These are phyloP conservation scores for Solanum hybrid DNA, from an alignment of 305 asterid genomes.

Conservation along the genomic window DNA sequence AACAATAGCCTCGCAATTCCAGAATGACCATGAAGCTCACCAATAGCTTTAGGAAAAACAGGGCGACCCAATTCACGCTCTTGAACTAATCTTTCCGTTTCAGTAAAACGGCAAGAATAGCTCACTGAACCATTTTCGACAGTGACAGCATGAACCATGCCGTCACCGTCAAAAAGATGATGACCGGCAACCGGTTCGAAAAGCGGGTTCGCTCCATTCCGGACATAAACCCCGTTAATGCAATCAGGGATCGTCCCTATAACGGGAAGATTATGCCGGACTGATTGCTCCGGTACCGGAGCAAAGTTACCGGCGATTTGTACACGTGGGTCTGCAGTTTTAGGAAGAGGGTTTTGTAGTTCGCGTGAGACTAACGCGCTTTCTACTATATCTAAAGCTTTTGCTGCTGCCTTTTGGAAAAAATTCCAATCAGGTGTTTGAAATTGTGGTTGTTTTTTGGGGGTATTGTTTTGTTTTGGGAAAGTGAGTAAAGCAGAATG, in stretches of 20 bases:
- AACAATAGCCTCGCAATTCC: slow-evolving; percentile 34
- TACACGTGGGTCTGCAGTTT: slow-evolving; percentile 29
- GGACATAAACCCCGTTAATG: slow-evolving; percentile 39
- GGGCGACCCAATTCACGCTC: slow-evolving; percentile 39
- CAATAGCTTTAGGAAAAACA: slow-evolving; percentile 44
- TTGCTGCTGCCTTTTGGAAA: slow-evolving; percentile 27
- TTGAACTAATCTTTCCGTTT: slow-evolving; percentile 29
- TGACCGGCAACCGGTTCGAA: slow-evolving; percentile 42
- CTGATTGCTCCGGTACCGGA: slow-evolving; percentile 40
- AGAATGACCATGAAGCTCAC: slow-evolving; percentile 45
- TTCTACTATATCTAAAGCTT: slow-evolving; percentile 27
- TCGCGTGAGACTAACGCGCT: slow-evolving; percentile 20
- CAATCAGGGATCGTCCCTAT: slow-evolving; percentile 28
- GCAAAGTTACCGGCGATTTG: slow-evolving; percentile 42
- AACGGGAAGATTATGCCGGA: slow-evolving; percentile 16
- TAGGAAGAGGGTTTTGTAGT: slow-evolving; percentile 21
- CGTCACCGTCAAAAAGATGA: slow-evolving; percentile 53
- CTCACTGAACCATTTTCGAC: slow-evolving; percentile 19
- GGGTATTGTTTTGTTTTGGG: slow-evolving; percentile 23
- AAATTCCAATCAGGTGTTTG: slow-evolving; percentile 23
- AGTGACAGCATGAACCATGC: slow-evolving; percentile 45
- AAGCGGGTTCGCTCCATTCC: slow-evolving; percentile 49
- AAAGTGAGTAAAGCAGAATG: slow-evolving; percentile 30
- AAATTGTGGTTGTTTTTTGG: not conserved
- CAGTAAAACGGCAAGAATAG: slow-evolving; percentile 44